Conservation (phyloP, 75 land plant species). For the Azolla pinnata region DNA sequence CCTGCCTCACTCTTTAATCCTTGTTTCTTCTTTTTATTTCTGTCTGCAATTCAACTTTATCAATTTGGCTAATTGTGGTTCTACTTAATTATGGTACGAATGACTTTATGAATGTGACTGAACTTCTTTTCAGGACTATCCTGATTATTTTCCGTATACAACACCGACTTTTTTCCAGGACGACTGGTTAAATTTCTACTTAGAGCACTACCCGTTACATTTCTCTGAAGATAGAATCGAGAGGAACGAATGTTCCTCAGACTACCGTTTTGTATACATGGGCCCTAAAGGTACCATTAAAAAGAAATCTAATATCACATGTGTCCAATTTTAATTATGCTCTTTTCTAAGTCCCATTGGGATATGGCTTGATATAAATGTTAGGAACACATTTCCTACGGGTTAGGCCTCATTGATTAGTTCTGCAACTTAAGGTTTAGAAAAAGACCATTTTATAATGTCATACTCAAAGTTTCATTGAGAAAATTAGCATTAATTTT, state of each 20-base stretch:
- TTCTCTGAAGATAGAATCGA: constrained; percentile 12
- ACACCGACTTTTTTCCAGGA: constrained; percentile 61
- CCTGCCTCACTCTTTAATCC: no score
- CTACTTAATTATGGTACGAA: neutral
- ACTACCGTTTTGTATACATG: constrained; percentile 91
- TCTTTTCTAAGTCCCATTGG: neutral
- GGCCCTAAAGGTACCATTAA: constrained; percentile 63
- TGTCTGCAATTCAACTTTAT: neutral
- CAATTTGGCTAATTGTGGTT: neutral
- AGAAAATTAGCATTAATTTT: no score
- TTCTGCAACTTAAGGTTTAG: no score
- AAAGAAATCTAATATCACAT: no score
- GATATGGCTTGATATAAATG: no score
- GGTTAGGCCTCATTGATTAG: no score
- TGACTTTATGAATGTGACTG: neutral
- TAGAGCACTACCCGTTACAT: constrained; percentile 46
- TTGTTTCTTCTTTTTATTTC: neutral
- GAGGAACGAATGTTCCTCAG: constrained; percentile 46
- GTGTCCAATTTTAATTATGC: neutral
- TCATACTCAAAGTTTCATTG: no score
- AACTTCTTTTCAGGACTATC: constrained; percentile 49
- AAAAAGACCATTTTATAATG: no score
- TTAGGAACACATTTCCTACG: no score
- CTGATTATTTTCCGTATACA: constrained; percentile 49
- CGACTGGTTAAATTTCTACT: constrained; percentile 79